Evolutionary conservation across 179 eudicot genomes (phyloP).

Genomic region (Spergularia azorica): DNA sequence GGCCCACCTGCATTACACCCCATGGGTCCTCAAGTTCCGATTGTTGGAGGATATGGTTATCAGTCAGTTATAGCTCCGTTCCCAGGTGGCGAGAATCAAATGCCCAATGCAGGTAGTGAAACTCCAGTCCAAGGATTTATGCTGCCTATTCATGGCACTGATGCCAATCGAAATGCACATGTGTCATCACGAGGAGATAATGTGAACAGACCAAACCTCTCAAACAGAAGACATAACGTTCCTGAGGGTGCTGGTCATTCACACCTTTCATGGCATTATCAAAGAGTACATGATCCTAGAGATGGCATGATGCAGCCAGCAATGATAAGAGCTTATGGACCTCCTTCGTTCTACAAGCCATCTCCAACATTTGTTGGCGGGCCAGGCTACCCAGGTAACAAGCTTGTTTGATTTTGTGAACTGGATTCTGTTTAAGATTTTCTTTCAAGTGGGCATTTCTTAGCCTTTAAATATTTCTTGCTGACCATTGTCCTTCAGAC

Average conservation of each 20-base stretch:
- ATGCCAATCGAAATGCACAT: conserved; percentile 38
- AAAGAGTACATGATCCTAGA: conserved; percentile 49
- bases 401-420: conserved; percentile 8
- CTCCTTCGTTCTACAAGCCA: conserved; percentile 61
- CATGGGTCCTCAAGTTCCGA: conserved; percentile 52
- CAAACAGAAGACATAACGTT: conserved; percentile 46
- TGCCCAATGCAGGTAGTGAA: conserved; percentile 48
- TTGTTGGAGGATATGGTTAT: conserved; percentile 68
- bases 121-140: conserved; percentile 47
- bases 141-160: conserved; percentile 44
- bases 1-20: conserved; percentile 62
- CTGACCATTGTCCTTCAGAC: not conserved
- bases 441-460: not conserved
- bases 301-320: conserved; percentile 51
- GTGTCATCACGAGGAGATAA: conserved; percentile 47
- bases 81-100: conserved; percentile 47
- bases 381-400: conserved; percentile 68
- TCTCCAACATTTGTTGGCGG: conserved; percentile 61
- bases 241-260: conserved; percentile 55
- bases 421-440: not conserved
- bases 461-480: not conserved
- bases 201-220: conserved; percentile 37
- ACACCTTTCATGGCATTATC: conserved; percentile 49
- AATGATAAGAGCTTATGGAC: conserved; percentile 58
- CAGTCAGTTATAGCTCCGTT: conserved; percentile 52